These are phyloP conservation scores for Bipolaris gigantea DNA, from an alignment of 2,329 filamentous ascomycete species.

Conservation along the genomic window DNA sequence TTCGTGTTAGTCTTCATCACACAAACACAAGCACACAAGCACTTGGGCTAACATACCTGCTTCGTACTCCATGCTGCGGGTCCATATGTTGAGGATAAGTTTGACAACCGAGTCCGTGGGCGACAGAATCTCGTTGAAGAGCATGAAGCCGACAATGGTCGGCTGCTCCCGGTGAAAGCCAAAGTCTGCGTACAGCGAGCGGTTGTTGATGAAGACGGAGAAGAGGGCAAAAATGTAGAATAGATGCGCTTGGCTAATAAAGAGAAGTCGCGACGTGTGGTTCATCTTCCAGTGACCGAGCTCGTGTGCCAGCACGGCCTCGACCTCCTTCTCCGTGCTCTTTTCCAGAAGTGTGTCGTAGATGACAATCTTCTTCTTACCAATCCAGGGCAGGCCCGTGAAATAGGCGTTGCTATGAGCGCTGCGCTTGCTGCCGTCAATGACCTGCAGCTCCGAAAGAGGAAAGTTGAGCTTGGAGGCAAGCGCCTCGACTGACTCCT, in stretches of 20 bases:
- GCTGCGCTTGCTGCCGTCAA: slow-evolving; percentile 86
- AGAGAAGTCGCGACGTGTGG: slow-evolving; percentile 89
- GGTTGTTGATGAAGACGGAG: slow-evolving; percentile 96
- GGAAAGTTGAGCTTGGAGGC: slow-evolving; percentile 87
- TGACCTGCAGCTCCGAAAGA: slow-evolving; percentile 89
- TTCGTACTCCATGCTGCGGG: slow-evolving; percentile 93
- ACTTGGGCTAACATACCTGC: slow-evolving; percentile 59
- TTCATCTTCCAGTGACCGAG: slow-evolving; percentile 96
- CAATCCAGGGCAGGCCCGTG: slow-evolving; percentile 85
- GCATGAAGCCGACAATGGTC: slow-evolving; percentile 94
- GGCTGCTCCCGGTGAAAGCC: slow-evolving; percentile 82
- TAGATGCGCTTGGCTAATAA: slow-evolving; percentile 79
- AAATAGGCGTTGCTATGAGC: slow-evolving; percentile 94
- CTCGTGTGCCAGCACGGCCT: slow-evolving; percentile 93
- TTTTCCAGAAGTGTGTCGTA: slow-evolving; percentile 98
- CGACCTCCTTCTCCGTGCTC: slow-evolving; percentile 86
- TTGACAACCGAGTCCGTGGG: slow-evolving; percentile 95
- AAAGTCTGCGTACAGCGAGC: slow-evolving; percentile 85
- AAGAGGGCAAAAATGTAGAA: slow-evolving; percentile 97
- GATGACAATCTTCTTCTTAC: slow-evolving; percentile 98
- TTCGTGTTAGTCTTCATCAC: slow-evolving; percentile 21
- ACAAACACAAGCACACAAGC: background rate
- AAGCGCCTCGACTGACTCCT: slow-evolving; percentile 82
- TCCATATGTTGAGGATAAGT: slow-evolving; percentile 93
- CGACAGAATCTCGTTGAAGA: slow-evolving; percentile 94